Evolutionary conservation across 306 rosid species (phyloP), one percentile per base, ranked within the genome.

Genomic region (Psophocarpus tetragonolobus): DNA sequence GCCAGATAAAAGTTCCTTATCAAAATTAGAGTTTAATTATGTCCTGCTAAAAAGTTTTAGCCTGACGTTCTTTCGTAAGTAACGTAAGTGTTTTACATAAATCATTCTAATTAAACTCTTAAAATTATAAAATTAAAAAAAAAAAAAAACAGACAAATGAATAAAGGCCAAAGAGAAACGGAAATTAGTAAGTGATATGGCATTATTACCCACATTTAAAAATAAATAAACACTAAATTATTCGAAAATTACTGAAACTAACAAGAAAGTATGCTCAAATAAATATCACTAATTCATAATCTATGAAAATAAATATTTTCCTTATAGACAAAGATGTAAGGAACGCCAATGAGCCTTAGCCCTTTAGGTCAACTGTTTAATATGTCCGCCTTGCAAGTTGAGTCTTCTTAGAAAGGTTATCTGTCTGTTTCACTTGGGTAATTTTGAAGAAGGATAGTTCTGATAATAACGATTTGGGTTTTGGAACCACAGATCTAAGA

Each of bases 161-260:
- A 62, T 8, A 32, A 30, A 62, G 18, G 39, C 1, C 67, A 32
- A 8, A 27, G 26, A 51, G 47, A 68, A 20, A 42, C n/a, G 61
- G 78, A 36, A 62, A 76, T 62, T 47, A 62, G 51, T 33, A 72
- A 20, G 17, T 42, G 35, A 69, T 42, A 54, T 18, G 26, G 57
- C 50, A 68, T 27, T 67, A 58, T 17, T 56, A 78, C 69, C 42
- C 51, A 15, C 36, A 47, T 18, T 42, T 64, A 1, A 45, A n/a
- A 48, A 62, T 20, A 24, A 66, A 30, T 48, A 61, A 79, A 60
- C 8, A 26, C 2, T 9, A 20, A 76, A 30, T 11, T 36, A 32
- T 11, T 48, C 4, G 29, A 14, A 58, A 6, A 58, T 4, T 58
- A 27, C 29, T 58, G 66, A 58, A 58, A 27, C 36, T 3, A 26